Conservation (phyloP, 2,329 filamentous ascomycete species). For the Penicillium sp. region DNA sequence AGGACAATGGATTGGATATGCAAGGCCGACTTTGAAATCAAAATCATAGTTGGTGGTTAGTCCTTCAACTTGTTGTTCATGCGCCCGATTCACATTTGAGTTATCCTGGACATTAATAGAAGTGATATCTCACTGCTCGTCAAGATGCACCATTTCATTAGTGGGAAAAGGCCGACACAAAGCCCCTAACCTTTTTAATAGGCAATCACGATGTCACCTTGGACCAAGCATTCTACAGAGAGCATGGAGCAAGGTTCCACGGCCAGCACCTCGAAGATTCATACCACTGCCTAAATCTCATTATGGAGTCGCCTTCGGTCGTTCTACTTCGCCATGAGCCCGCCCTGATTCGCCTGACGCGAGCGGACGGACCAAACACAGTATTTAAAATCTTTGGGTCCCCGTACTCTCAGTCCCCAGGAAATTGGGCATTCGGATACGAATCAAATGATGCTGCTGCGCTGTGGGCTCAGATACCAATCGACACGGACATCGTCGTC, state of each 20-base stretch:
- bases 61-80: conserved; percentile 1
- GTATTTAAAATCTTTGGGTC: conserved; percentile 58
- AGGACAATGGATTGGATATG: conserved; percentile 54
- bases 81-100: neutral
- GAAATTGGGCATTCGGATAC: conserved; percentile 58
- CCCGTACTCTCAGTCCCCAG: conserved; percentile 49
- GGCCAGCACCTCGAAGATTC: conserved; percentile 45
- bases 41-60: conserved; percentile 55
- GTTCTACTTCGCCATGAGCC: conserved; percentile 53
- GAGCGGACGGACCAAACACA: conserved; percentile 46
- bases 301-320: conserved; percentile 42
- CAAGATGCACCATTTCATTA: neutral
- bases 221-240: conserved; percentile 47
- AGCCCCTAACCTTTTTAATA: conserved; percentile 22
- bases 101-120: neutral
- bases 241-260: conserved; percentile 43
- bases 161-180: neutral
- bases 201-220: conserved; percentile 59
- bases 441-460: conserved; percentile 35
- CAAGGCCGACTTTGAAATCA: conserved; percentile 52
- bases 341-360: conserved; percentile 43
- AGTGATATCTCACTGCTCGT: neutral
- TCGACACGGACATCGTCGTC: conserved; percentile 52
- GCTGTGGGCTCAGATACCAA: conserved; percentile 51
- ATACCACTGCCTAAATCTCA: conserved; percentile 42